Evolutionary conservation across 257 asterid species (phyloP).

Genomic region (Scutellaria barbata): DNA sequence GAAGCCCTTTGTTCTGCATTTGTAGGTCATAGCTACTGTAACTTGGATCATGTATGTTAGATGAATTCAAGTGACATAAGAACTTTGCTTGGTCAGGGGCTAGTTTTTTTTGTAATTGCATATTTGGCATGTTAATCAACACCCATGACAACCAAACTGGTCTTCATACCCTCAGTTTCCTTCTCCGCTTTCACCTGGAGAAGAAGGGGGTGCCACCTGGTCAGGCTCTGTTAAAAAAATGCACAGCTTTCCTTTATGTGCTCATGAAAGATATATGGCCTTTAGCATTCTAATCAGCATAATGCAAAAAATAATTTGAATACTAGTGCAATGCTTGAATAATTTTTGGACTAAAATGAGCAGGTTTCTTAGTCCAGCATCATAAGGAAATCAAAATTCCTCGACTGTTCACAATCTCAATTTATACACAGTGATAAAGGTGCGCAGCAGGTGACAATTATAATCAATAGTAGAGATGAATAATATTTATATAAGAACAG

Average conservation of each 20-base stretch:
- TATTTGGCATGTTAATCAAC: not conserved
- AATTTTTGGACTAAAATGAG: not conserved
- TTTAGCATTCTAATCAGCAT: not conserved
- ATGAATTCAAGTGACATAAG: constrained; percentile 6
- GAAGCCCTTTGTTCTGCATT: not conserved
- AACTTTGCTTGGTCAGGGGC: not conserved
- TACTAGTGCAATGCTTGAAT: not conserved
- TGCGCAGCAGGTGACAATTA: no score
- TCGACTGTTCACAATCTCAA: no score
- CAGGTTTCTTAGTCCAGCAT: not conserved
- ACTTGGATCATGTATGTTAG: not conserved
- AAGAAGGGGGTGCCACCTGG: not conserved
- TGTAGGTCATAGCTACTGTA: not conserved
- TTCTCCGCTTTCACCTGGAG: not conserved
- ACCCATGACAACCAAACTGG: not conserved
- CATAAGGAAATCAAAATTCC: not conserved
- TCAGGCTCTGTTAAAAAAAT: no score
- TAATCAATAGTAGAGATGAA: no score
- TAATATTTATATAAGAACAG: no score
- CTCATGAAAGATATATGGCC: not conserved
- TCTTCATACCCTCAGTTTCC: not conserved
- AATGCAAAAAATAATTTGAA: not conserved
- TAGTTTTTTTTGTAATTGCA: constrained; percentile 1
- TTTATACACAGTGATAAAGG: no score
- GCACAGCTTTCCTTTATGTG: not conserved